Conservation (phyloP, 2,329 filamentous ascomycete species). For the Cordyceps fumosorosea region DNA sequence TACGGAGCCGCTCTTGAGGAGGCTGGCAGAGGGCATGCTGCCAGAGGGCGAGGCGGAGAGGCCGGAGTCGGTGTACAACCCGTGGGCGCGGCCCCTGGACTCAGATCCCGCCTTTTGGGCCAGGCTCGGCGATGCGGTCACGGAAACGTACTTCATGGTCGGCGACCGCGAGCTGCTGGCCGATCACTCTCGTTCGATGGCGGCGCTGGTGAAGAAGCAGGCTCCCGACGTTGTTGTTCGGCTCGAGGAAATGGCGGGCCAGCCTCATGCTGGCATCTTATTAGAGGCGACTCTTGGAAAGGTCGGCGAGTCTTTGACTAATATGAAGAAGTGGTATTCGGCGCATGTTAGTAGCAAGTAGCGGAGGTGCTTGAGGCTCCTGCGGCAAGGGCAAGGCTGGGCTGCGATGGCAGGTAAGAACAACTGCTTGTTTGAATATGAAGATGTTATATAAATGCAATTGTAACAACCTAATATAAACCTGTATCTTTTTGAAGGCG, state of each 20-base stretch:
- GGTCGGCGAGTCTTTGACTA: not conserved
- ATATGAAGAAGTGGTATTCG: not conserved
- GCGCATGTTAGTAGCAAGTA: not conserved
- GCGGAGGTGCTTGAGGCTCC: no score
- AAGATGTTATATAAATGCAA: no score
- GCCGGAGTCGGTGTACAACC: not conserved
- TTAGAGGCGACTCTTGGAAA: not conserved
- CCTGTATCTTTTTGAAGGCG: no score
- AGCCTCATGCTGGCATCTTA: conserved; percentile 18
- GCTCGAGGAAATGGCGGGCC: not conserved
- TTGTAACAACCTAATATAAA: no score
- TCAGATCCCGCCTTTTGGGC: not conserved
- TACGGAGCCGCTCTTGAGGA: not conserved
- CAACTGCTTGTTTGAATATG: no score
- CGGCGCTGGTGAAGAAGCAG: not conserved
- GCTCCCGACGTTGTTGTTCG: not conserved
- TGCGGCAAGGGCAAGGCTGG: no score
- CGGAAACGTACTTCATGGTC: not conserved
- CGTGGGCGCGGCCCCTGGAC: not conserved
- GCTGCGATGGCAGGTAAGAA: no score
- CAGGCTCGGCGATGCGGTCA: not conserved
- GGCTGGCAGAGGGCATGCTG: not conserved
- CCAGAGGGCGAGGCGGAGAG: not conserved
- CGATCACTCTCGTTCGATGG: not conserved
- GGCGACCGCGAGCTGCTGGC: not conserved